These are phyloP conservation scores for Cryomyces minteri DNA, from an alignment of 495 filamentous ascomycete genomes.

Conservation along the genomic window DNA sequence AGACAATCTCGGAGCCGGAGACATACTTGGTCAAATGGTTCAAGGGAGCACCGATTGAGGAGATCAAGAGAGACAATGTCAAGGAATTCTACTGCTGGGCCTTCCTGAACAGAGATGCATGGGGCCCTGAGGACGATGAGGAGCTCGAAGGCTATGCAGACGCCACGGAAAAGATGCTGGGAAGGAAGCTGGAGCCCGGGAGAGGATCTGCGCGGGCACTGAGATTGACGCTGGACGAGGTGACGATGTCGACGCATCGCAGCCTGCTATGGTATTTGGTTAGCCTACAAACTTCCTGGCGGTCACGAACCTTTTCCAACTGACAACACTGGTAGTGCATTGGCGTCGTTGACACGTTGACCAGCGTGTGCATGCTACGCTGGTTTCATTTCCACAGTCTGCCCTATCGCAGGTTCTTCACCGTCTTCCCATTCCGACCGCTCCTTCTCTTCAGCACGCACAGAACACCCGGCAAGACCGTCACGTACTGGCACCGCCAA, in stretches of 20 bases:
- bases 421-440: slow-evolving; percentile 34
- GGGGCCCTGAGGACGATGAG: slow-evolving; percentile 23
- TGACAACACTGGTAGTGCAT: slow-evolving; percentile 9
- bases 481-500: slow-evolving; percentile 45
- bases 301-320: no score
- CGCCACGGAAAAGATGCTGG: slow-evolving; percentile 29
- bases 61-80: slow-evolving; percentile 47
- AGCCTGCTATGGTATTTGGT: slow-evolving; percentile 45
- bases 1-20: slow-evolving; percentile 33
- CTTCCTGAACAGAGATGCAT: slow-evolving; percentile 26
- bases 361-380: slow-evolving; percentile 22
- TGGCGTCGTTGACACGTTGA: slow-evolving; percentile 28
- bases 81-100: slow-evolving; percentile 47
- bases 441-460: slow-evolving; percentile 22
- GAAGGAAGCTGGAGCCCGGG: slow-evolving; percentile 28
- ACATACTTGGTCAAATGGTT: slow-evolving; percentile 46
- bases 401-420: slow-evolving; percentile 16
- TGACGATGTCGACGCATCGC: slow-evolving; percentile 35
- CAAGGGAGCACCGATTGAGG: slow-evolving; percentile 32
- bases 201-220: slow-evolving; percentile 33
- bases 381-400: slow-evolving; percentile 25
- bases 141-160: slow-evolving; percentile 40
- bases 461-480: slow-evolving; percentile 25
- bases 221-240: slow-evolving; percentile 43
- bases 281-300: slow-evolving; percentile 11